Evolutionary conservation across 768 basidiomycete species (phyloP).

Genomic region (Rhizopogon vinicolor): DNA sequence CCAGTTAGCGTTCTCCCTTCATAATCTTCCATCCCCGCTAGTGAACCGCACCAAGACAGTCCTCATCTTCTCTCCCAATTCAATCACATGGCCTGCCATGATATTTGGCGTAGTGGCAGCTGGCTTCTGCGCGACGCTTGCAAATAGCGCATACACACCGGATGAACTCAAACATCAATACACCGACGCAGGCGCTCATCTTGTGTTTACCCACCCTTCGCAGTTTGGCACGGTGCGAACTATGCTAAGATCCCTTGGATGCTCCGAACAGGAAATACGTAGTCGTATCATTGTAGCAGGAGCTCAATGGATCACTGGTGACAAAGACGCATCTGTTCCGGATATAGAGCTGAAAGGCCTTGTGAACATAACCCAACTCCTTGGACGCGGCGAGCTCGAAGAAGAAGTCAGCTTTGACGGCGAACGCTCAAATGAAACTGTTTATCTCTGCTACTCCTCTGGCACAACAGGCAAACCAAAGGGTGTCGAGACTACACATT

Average conservation of each 20-base stretch:
- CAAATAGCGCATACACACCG: constrained; percentile 67
- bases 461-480: constrained; percentile 82
- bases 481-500: constrained; percentile 64
- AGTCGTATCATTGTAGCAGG: constrained; percentile 55
- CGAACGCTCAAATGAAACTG: constrained; percentile 49
- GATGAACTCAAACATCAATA: constrained; percentile 72
- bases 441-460: constrained; percentile 57
- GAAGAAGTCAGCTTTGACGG: constrained; percentile 56
- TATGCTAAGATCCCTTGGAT: constrained; percentile 50
- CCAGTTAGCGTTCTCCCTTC: constrained; percentile 55
- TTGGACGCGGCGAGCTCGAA: constrained; percentile 42
- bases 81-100: constrained; percentile 48
- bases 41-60: constrained; percentile 39
- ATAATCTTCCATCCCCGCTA: constrained; percentile 37
- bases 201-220: constrained; percentile 63
- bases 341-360: constrained; percentile 28
- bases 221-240: constrained; percentile 49
- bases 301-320: constrained; percentile 39
- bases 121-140: constrained; percentile 64
- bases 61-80: constrained; percentile 69
- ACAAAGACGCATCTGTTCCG: constrained; percentile 7
- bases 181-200: constrained; percentile 55
- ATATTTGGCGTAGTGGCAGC: constrained; percentile 51
- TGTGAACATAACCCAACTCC: constrained; percentile 32
- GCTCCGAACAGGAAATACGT: constrained; percentile 42